Evolutionary conservation across 2,329 filamentous ascomycete genomes (phyloP), one percentile per base, ranked within the genome.

Genomic region (Fusarium aywerte): DNA sequence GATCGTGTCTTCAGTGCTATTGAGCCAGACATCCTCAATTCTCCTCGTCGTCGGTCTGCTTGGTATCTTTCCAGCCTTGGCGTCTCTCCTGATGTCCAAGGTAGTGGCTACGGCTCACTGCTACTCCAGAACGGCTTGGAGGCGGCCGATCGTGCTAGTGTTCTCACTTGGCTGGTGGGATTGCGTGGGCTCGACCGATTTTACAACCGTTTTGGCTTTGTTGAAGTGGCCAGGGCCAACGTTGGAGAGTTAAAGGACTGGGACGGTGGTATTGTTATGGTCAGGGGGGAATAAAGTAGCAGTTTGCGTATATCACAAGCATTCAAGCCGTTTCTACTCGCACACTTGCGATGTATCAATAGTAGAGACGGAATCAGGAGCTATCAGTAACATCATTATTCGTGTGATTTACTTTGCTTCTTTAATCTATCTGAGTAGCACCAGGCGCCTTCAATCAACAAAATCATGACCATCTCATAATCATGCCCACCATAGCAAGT

Each of bases 211-310:
- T 71, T 75, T 48, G 79, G 78, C 0, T 80, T 79, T 52, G 60
- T 66, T 11, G 72, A 77, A 59, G 76, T 79, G 21, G 77, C 69
- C 11, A 74, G 76, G 52, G 73, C 73, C 13, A 80, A 80, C 47
- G 73, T 79, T 21, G 78, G 76, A 2, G 74, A 77, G 57, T 45
- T 80, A 66, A 63, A 69, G 11, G 68, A 70, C 25, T 80, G 78
- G 78, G 72, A 77, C 27, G 78, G 78, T 11, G 78, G 78, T 1
- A 47, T 71, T 9, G 60, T 80, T 60, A 80, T 80, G 79, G 77
- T 79, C 38, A 73, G 75, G 47, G 76, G 77, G 54, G 79, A 69
- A 53, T 65, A 31, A 55, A 56, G 38, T 35, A 47, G 32, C 43
- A 27, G n/a, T 33, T 21, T 20, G n/a, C 32, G 12, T 20, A 15